Evolutionary conservation across 495 filamentous ascomycete species (phyloP).

Genomic region (Penicillium paxilli): DNA sequence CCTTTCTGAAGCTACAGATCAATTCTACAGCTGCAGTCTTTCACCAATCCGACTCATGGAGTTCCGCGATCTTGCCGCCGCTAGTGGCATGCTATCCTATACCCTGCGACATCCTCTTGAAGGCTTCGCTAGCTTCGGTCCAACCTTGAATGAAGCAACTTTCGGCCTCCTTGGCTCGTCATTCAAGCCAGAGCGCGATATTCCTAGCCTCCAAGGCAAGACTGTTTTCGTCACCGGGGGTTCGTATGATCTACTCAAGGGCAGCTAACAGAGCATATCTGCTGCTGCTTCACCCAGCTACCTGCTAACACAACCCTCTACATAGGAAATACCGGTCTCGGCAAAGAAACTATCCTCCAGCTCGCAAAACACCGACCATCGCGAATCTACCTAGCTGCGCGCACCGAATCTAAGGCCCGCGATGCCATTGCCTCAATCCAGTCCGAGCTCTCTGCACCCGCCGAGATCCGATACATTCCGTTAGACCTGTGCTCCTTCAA

Average conservation of each 20-base stretch:
- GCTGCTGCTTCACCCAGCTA: no score
- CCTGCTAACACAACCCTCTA: no score
- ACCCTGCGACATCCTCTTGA: slow-evolving; percentile 37
- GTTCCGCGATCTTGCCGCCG: slow-evolving; percentile 18
- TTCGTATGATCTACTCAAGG: slow-evolving; percentile 15
- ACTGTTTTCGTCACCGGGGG: slow-evolving; percentile 65
- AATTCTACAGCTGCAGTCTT: background rate
- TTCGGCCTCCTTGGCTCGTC: slow-evolving; percentile 36
- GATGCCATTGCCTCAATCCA: slow-evolving; percentile 53
- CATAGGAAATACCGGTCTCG: slow-evolving; percentile 65
- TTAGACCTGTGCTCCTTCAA: slow-evolving; percentile 54
- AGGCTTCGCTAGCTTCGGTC: slow-evolving; percentile 33
- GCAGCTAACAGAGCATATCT: background rate
- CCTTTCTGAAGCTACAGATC: no score
- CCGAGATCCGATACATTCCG: slow-evolving; percentile 49
- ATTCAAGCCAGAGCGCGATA: slow-evolving; percentile 57
- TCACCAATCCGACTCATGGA: no score
- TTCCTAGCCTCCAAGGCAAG: slow-evolving; percentile 55
- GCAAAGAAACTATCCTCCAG: slow-evolving; percentile 61
- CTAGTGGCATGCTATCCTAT: slow-evolving; percentile 19
- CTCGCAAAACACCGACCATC: slow-evolving; percentile 60
- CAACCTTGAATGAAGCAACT: slow-evolving; percentile 41
- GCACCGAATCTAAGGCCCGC: slow-evolving; percentile 52
- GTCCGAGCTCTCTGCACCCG: slow-evolving; percentile 35
- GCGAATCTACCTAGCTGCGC: slow-evolving; percentile 64